These are phyloP conservation scores for Pythium inflatum DNA, from an alignment of 352 stramenopile genomes.

Conservation along the genomic window DNA sequence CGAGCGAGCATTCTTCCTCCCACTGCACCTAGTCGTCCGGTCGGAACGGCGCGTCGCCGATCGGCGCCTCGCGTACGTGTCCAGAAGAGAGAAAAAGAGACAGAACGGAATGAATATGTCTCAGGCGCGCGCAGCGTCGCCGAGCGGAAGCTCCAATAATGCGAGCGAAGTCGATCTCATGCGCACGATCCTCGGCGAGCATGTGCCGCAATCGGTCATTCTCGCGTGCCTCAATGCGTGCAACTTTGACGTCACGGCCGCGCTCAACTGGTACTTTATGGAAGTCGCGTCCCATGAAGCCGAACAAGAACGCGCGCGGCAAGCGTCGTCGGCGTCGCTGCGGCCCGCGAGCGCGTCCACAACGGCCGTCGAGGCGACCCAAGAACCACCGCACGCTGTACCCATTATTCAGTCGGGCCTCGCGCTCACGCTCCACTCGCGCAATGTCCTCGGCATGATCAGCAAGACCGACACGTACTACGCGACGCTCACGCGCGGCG, in stretches of 20 bases:
- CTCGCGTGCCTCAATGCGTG: conserved; percentile 83
- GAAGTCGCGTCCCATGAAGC: conserved; percentile 56
- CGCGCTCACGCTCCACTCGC: conserved; percentile 77
- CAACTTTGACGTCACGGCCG: conserved; percentile 81
- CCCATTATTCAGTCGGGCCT: conserved; percentile 72
- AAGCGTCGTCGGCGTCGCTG: background rate
- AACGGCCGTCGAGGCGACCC: background rate
- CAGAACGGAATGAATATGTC: conserved; percentile 20
- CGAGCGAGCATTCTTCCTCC: background rate
- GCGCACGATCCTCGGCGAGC: conserved; percentile 86
- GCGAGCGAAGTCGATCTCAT: conserved; percentile 86
- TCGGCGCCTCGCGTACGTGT: background rate
- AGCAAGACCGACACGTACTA: conserved; percentile 88
- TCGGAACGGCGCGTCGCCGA: too few species aligned
- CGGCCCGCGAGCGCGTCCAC: background rate
- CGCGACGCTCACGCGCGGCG: conserved; percentile 74
- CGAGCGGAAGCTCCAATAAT: conserved; percentile 35
- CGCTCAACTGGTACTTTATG: conserved; percentile 89
- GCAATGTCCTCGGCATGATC: conserved; percentile 72
- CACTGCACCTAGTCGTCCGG: too few species aligned
- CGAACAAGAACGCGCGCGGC: conserved; percentile 33
- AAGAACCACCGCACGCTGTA: conserved; percentile 24
- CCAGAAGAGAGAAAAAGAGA: conserved; percentile 2
- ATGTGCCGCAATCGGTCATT: conserved; percentile 85
- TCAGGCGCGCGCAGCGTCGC: background rate